Base-by-base conservation (phyloP, 1,139 yeast genomes). In the Scheffersomyces illinoinensis region DNA sequence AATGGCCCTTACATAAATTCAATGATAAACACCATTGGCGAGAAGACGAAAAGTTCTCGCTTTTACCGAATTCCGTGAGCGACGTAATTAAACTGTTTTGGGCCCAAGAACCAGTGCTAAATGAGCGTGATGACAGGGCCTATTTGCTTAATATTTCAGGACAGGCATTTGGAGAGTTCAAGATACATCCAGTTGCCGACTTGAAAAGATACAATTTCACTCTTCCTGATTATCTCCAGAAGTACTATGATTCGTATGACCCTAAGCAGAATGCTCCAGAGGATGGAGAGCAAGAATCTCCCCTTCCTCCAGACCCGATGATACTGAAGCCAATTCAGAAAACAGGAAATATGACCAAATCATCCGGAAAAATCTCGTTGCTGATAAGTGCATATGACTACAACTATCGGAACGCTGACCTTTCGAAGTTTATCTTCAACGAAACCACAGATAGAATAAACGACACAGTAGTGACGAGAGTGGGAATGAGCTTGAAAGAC, bases 21-120 rank as follows among this genome's bases (percentile, higher is more conserved):
- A 73, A 76, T 47, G 71, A 76, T 46, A 72, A 76, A 8, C 66
- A 73, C 21, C 82, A 85, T 4, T 89, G 90, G 85, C 55, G 55
- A n/a, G 87, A 85, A 62, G 75, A 78, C 59, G 84, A 89, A 66
- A 68, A 79, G 47, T 81, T 76, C 67, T 83, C 90, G 21, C 74
- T 91, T 1, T 68, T 91, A 12, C 96, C 97, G 0, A 79, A 88
- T 65, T 71, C 68, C 7, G 76, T 91, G 1, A 83, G 87, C 62
- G 66, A 74, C 3, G 65, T 68, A 23, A 87, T 89, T 1, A 70
- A 70, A 52, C 60, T 63, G 26, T 75, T 87, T 39, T 88, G 92
- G 92, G 81, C 79, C 17, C 56, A 59, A 12, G 68, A 72, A 33
- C 57, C 62, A 14, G 68, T 66, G 4, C 59, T 57, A 14, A 53